These are phyloP conservation scores for Phytophthora quininea DNA, from an alignment of 352 stramenopile species.

Conservation along the genomic window DNA sequence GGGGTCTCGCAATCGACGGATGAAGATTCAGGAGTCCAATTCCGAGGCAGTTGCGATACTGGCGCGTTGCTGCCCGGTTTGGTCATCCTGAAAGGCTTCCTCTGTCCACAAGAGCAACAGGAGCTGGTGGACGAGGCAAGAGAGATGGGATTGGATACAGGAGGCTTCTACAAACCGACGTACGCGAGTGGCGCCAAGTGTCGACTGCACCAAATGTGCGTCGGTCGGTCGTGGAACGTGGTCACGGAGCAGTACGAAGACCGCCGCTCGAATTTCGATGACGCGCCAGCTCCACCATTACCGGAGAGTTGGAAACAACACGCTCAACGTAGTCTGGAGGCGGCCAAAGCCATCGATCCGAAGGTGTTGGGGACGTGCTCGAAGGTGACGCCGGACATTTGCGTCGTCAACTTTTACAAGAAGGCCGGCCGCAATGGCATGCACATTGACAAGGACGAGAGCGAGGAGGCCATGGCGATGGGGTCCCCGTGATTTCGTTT, in stretches of 20 bases:
- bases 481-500: constrained; percentile 74
- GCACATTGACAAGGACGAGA: constrained; percentile 81
- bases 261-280: constrained; percentile 60
- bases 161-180: constrained; percentile 71
- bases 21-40: constrained; percentile 4
- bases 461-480: constrained; percentile 55
- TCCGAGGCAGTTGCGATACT: constrained; percentile 25
- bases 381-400: constrained; percentile 61
- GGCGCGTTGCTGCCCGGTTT: constrained; percentile 59
- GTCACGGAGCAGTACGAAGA: constrained; percentile 71
- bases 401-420: constrained; percentile 82
- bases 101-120: constrained; percentile 58
- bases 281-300: constrained; percentile 40
- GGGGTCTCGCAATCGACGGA: constrained; percentile 4
- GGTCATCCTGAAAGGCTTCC: constrained; percentile 65
- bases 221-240: constrained; percentile 76
- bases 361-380: constrained; percentile 55
- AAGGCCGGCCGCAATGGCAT: constrained; percentile 75
- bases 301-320: constrained; percentile 40
- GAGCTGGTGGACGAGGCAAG: constrained; percentile 58
- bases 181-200: constrained; percentile 78
- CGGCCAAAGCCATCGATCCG: constrained; percentile 41
- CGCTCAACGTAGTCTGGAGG: constrained; percentile 43
- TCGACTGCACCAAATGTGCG: constrained; percentile 76
- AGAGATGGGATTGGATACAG: constrained; percentile 43